phyloP scores from a whole-genome alignment of 2,329 filamentous ascomycete genomes.

The Neonectria ditissima region DNA sequence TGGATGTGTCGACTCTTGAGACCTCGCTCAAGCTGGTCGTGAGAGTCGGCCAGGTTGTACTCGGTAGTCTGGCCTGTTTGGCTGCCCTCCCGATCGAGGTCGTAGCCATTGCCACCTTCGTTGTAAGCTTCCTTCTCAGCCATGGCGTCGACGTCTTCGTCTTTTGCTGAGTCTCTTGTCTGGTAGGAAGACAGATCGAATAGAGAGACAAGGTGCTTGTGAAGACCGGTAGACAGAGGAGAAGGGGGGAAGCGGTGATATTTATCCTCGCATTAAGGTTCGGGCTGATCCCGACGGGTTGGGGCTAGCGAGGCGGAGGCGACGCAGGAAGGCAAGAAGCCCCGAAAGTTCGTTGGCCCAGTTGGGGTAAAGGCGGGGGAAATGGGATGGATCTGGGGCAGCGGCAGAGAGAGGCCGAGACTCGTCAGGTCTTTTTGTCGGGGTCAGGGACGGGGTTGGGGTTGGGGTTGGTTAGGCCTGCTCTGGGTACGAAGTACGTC shows the following conservation, averaged over 20 bases:
- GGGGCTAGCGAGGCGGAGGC: slow-evolving; percentile 11
- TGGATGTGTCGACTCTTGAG: slow-evolving; percentile 72
- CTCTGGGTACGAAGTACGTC: slow-evolving; percentile 1
- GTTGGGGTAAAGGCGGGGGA: slow-evolving; percentile 35
- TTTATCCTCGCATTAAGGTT: slow-evolving; percentile 29
- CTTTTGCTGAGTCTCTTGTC: neutral
- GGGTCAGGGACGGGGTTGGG: slow-evolving; percentile 4
- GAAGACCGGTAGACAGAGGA: neutral
- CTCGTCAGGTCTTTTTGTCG: slow-evolving; percentile 8
- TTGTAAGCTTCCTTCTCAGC: slow-evolving; percentile 34
- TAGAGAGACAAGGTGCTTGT: neutral
- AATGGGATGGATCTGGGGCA: slow-evolving; percentile 28
- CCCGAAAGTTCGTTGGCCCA: slow-evolving; percentile 7
- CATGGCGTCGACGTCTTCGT: slow-evolving; percentile 22
- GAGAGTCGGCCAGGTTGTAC: slow-evolving; percentile 52
- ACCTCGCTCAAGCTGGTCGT: slow-evolving; percentile 64
- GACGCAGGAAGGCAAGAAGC: slow-evolving; percentile 11
- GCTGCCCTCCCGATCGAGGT: slow-evolving; percentile 44
- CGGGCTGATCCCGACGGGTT: slow-evolving; percentile 2
- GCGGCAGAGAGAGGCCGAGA: neutral
- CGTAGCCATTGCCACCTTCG: slow-evolving; percentile 37
- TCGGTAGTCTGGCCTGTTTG: slow-evolving; percentile 42
- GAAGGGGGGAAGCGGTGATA: slow-evolving; percentile 15
- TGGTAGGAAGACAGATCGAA: neutral
- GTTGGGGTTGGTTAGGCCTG: neutral